A percentile compares a stretch with the other conserved stretches of the same genome.
Conservation (phyloP, 2,329 filamentous ascomycete genomes). For the Fonsecaea multimorphosa region DNA sequence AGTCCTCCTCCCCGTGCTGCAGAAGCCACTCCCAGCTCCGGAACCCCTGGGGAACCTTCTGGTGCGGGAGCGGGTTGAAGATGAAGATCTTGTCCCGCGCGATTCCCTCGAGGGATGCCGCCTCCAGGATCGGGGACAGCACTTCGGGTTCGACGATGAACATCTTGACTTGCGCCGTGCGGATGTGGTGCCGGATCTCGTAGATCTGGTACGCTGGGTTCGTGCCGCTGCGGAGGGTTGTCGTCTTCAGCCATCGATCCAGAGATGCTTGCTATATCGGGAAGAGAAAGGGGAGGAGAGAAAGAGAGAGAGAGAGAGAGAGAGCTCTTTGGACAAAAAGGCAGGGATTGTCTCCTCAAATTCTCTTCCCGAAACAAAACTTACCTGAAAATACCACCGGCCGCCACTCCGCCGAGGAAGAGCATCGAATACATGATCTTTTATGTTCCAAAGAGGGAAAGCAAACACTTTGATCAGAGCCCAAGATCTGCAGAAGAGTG, state of each 20-base stretch:
- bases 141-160: constrained; percentile 51
- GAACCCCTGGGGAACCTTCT: neutral
- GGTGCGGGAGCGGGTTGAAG: constrained; percentile 20
- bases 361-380: neutral
- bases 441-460: neutral
- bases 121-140: constrained; percentile 19
- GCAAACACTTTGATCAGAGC: neutral
- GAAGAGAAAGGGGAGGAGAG: neutral
- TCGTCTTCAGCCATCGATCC: too few relatives aligned
- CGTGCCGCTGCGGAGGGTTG: constrained; percentile 49
- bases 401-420: constrained; percentile 52
- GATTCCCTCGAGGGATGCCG: constrained; percentile 14
- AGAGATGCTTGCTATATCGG: neutral
- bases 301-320: neutral
- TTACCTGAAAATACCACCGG: constrained; percentile 54
- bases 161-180: constrained; percentile 51
- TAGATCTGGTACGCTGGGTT: constrained; percentile 56
- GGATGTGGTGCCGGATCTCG: constrained; percentile 56
- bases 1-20: constrained; percentile 46
- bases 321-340: too few relatives aligned
- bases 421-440: constrained; percentile 48
- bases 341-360: too few relatives aligned
- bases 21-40: constrained; percentile 23
- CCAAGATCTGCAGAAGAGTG: neutral
- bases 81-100: constrained; percentile 15